Conservation (phyloP, 2,329 filamentous ascomycete species). For the Penicillium palitans region DNA sequence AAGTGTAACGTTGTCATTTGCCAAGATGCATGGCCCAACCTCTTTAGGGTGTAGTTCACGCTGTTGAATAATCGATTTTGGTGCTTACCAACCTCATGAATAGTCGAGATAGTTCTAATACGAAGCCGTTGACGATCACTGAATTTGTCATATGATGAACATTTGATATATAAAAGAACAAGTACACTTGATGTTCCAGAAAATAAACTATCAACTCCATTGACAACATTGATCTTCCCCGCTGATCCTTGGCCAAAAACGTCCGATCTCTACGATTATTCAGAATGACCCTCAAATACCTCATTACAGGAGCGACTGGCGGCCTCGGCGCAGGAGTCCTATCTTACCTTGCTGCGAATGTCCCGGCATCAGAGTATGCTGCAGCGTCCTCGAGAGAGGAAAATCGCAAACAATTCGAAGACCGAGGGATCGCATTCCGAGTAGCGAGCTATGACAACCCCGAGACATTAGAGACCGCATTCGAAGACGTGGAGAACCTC, state of each 20-base stretch:
- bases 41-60: neutral
- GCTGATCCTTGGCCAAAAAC: neutral
- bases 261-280: neutral
- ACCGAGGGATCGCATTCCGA: constrained; percentile 52
- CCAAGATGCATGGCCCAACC: neutral
- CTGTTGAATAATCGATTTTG: neutral
- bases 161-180: neutral
- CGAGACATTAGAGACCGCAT: constrained; percentile 49
- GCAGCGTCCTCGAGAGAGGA: constrained; percentile 52
- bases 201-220: neutral
- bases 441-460: constrained; percentile 54
- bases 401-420: constrained; percentile 39
- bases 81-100: neutral
- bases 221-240: neutral
- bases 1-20: neutral
- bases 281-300: constrained; percentile 38
- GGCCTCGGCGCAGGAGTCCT: constrained; percentile 39
- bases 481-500: constrained; percentile 54
- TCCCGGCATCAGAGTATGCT: constrained; percentile 49
- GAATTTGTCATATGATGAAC: neutral
- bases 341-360: constrained; percentile 33
- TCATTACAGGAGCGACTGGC: constrained; percentile 42
- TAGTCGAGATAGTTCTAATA: neutral
- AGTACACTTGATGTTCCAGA: neutral
- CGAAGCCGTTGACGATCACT: neutral